These are phyloP conservation scores for Maudiozyma bulderi DNA, from an alignment of 805 yeast species.

Conservation along the genomic window DNA sequence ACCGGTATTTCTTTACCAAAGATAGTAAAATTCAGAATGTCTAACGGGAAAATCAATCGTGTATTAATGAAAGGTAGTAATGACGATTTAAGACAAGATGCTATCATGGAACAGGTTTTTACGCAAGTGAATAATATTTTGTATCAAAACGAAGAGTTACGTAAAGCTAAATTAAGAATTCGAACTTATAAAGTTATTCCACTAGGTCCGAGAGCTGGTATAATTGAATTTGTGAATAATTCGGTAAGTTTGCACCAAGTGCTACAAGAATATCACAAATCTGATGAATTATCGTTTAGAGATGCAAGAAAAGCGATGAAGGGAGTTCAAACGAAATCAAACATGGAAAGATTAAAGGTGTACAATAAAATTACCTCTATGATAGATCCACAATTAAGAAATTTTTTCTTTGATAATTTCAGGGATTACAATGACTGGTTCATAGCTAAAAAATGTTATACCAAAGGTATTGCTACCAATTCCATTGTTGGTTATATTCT, in stretches of 20 bases:
- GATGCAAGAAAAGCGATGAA: constrained; percentile 61
- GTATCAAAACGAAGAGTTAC: constrained; percentile 42
- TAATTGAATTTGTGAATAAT: constrained; percentile 79
- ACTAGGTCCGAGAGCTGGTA: constrained; percentile 71
- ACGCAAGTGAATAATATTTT: constrained; percentile 70
- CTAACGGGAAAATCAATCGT: constrained; percentile 50
- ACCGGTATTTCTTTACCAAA: constrained; percentile 88
- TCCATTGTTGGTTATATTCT: constrained; percentile 82
- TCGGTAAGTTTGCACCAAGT: constrained; percentile 65
- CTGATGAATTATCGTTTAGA: constrained; percentile 40
- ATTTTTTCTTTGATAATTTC: constrained; percentile 62
- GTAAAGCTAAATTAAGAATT: constrained; percentile 49
- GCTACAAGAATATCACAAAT: constrained; percentile 51
- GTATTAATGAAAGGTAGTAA: constrained; percentile 74
- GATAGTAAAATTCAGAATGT: constrained; percentile 45
- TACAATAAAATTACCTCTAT: constrained; percentile 40
- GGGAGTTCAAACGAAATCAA: constrained; percentile 39
- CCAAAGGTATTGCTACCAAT: constrained; percentile 71
- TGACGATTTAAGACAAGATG: constrained; percentile 91
- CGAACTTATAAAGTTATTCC: constrained; percentile 88
- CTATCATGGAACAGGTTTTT: constrained; percentile 96
- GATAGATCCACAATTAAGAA: constrained; percentile 58
- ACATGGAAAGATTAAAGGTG: constrained; percentile 34
- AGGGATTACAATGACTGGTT: constrained; percentile 69
- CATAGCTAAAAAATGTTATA: constrained; percentile 49